A percentile compares a stretch with the other conserved stretches of the same genome.
Evolutionary conservation across 768 basidiomycete species (phyloP).

Genomic region (Lactarius deliciosus): DNA sequence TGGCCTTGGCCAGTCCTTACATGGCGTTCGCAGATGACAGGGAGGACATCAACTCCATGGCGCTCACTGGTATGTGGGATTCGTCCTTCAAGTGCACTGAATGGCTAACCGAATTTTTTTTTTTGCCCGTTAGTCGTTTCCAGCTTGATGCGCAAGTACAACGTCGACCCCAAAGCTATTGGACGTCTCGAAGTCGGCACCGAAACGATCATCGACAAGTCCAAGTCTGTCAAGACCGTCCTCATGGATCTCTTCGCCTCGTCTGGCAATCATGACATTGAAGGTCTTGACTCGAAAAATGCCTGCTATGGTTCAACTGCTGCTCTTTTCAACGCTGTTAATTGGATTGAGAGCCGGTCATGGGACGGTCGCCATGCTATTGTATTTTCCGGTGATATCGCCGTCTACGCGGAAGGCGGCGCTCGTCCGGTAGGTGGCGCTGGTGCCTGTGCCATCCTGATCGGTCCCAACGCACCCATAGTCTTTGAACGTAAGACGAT

Average conservation of each 20-base stretch:
- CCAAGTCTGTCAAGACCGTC: conserved; percentile 96
- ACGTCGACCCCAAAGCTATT: conserved; percentile 94
- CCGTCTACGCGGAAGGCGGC: conserved; percentile 94
- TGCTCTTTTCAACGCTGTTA: conserved; percentile 96
- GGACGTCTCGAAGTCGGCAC: conserved; percentile 98
- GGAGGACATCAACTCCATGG: conserved; percentile 99
- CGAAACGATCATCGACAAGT: conserved; percentile 99
- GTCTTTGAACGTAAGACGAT: conserved; percentile 84
- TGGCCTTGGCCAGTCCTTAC: conserved; percentile 94
- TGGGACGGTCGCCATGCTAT: conserved; percentile 99
- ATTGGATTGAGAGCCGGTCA: conserved; percentile 94
- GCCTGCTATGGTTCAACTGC: conserved; percentile 99
- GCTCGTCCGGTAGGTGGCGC: conserved; percentile 97
- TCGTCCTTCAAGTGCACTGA: conserved; percentile 19
- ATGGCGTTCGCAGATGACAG: conserved; percentile 99
- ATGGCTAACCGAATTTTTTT: conserved; percentile 10
- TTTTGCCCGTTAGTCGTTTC: conserved; percentile 60
- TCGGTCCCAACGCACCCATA: conserved; percentile 94
- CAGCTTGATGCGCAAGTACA: conserved; percentile 88
- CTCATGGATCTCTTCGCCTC: conserved; percentile 97
- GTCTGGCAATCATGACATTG: conserved; percentile 93
- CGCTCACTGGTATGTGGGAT: conserved; percentile 72
- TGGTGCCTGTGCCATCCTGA: conserved; percentile 90
- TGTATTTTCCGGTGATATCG: conserved; percentile 95
- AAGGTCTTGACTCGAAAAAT: conserved; percentile 99